These are phyloP conservation scores for Diplocarpon rosae DNA, from an alignment of 2,329 filamentous ascomycete species.

Conservation along the genomic window DNA sequence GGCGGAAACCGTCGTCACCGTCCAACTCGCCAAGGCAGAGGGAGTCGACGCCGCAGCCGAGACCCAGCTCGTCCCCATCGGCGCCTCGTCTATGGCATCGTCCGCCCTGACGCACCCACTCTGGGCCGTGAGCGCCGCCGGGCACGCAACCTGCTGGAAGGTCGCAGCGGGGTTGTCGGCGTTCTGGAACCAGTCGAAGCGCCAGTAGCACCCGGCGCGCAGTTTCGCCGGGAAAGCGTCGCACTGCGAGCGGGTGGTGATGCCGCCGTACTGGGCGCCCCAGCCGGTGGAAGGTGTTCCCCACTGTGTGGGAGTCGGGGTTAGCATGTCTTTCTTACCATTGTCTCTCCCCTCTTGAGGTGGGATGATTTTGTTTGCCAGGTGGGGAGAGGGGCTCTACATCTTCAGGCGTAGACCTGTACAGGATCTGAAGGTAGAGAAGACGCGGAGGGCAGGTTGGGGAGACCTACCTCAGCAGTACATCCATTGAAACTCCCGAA, in stretches of 20 bases:
- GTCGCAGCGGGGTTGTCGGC: constrained; percentile 37
- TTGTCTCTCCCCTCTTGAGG: too few species aligned
- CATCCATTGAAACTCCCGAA: constrained; percentile 46
- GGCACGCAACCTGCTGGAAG: constrained; percentile 38
- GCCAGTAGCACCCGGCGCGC: constrained; percentile 38
- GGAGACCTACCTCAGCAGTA: constrained; percentile 12
- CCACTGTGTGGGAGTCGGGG: constrained; percentile 30
- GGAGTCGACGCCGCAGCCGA: not conserved
- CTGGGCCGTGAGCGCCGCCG: constrained; percentile 33
- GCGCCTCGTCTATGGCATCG: constrained; percentile 22
- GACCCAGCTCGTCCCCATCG: constrained; percentile 4
- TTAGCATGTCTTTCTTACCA: too few species aligned
- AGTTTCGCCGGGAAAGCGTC: constrained; percentile 33
- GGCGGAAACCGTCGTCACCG: constrained; percentile 1
- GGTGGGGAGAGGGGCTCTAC: too few species aligned
- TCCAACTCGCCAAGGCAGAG: constrained; percentile 6
- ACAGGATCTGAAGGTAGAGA: too few species aligned
- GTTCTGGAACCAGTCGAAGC: constrained; percentile 41
- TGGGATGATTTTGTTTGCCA: too few species aligned
- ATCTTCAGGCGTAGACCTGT: too few species aligned
- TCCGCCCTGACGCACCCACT: constrained; percentile 30
- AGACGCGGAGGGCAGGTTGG: too few species aligned
- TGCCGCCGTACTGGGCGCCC: constrained; percentile 39
- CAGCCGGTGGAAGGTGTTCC: constrained; percentile 32
- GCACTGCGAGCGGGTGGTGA: constrained; percentile 34